A percentile compares a stretch with the other conserved stretches of the same genome.
phyloP scores from a whole-genome alignment of 2,329 filamentous ascomycete species.

The Aspergillus pseudoviridinutans region DNA sequence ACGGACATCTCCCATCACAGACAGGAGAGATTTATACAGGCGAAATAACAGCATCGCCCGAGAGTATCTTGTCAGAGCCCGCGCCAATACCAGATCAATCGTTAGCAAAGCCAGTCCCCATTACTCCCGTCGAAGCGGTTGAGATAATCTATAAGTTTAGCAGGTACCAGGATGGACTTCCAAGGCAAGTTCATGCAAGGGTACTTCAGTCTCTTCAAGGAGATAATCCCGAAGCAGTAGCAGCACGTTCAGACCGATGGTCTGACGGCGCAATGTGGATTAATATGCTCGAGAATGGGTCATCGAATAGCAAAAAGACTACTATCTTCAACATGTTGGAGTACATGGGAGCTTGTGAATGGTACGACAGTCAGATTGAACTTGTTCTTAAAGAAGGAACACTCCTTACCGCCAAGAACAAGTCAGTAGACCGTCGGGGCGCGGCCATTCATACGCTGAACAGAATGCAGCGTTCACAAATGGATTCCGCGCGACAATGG shows the following conservation, averaged over 20 bases:
- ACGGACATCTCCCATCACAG: no score
- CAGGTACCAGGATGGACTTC: neutral
- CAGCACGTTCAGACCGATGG: slow-evolving; percentile 4
- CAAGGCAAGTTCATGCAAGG: neutral
- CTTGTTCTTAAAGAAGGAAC: neutral
- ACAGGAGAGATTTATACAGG: no score
- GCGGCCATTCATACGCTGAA: slow-evolving; percentile 5
- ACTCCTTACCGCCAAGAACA: slow-evolving; percentile 9
- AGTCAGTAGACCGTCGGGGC: slow-evolving; percentile 3
- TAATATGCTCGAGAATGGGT: slow-evolving; percentile 9
- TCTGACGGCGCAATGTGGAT: slow-evolving; percentile 15
- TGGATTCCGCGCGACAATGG: neutral
- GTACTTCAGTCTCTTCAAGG: slow-evolving; percentile 2
- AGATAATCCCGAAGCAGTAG: neutral
- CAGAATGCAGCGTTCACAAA: neutral
- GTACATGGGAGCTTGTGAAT: slow-evolving; percentile 15
- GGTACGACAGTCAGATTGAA: slow-evolving; percentile 10
- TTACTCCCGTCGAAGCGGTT: neutral
- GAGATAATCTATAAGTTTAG: slow-evolving; percentile 3
- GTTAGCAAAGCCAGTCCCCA: no score
- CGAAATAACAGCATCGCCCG: no score
- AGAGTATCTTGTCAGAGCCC: no score
- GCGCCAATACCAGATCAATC: no score
- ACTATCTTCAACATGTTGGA: slow-evolving; percentile 14
- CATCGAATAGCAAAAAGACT: slow-evolving; percentile 1